Conservation (phyloP, 208 protist genomes). For the Herpetomonas tarakana region DNA sequence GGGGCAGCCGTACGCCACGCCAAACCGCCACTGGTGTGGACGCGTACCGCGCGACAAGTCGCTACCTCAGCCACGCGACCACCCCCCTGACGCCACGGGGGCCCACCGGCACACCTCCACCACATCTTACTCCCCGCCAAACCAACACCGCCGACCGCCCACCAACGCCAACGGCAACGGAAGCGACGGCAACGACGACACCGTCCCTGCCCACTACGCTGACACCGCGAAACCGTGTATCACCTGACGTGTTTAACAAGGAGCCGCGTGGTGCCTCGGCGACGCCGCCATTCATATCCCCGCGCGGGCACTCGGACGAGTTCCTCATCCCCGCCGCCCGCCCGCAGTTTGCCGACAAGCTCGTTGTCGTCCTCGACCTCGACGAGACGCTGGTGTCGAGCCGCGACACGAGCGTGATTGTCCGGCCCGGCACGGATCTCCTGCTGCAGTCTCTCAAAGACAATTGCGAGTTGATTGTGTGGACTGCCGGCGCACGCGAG, state of each 20-base stretch:
- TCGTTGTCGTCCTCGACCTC: slow-evolving; percentile 85
- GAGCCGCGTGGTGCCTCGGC: neutral
- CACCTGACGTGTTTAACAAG: no score
- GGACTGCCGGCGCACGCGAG: slow-evolving; percentile 79
- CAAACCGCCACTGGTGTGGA: no score
- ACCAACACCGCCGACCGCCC: no score
- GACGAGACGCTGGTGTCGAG: slow-evolving; percentile 88
- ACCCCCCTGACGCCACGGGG: no score
- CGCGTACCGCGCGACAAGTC: neutral
- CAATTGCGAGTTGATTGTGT: slow-evolving; percentile 76
- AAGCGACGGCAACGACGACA: no score
- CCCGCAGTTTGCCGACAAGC: slow-evolving; percentile 48
- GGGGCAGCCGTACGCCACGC: no score
- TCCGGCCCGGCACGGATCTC: slow-evolving; percentile 50
- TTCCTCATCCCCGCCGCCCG: slow-evolving; percentile 54
- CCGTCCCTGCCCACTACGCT: no score
- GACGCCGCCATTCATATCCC: no score
- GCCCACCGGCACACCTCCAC: neutral
- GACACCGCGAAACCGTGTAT: no score
- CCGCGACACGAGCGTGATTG: slow-evolving; percentile 48
- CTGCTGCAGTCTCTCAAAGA: slow-evolving; percentile 63
- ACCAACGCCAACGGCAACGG: no score
- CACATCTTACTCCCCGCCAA: neutral
- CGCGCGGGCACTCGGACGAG: no score
- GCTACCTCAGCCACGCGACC: neutral